A percentile compares a stretch with the other conserved stretches of the same genome.
Evolutionary conservation across 1,284 basidiomycete species (phyloP).

Genomic region (Malassezia japonica): DNA sequence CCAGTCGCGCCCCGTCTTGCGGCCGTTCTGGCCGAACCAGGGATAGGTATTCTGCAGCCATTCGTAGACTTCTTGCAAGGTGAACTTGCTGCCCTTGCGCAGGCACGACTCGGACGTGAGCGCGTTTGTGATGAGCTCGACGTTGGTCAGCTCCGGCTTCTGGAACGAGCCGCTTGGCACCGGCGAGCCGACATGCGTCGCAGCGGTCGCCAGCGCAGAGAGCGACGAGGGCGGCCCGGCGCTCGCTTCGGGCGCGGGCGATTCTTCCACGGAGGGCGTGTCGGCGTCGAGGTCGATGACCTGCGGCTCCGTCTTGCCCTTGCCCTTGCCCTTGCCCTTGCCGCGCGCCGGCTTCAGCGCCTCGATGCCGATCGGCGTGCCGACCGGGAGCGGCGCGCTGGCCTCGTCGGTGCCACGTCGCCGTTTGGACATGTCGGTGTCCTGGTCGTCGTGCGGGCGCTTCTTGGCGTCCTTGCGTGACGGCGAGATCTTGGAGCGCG

Average conservation of each 20-base stretch:
- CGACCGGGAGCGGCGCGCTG: conserved; percentile 28
- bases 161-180: conserved; percentile 22
- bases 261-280: neutral
- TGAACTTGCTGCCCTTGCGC: conserved; percentile 65
- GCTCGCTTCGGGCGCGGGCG: neutral
- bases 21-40: conserved; percentile 59
- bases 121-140: conserved; percentile 39
- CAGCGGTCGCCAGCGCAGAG: conserved; percentile 9
- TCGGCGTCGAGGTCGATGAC: neutral
- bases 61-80: conserved; percentile 78
- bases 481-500: conserved; percentile 5
- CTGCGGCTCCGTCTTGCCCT: neutral
- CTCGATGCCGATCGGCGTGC: conserved; percentile 42
- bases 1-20: conserved; percentile 42
- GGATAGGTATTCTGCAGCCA: conserved; percentile 82
- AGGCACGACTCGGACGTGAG: conserved; percentile 28
- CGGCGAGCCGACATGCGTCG: neutral
- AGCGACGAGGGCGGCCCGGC: neutral
- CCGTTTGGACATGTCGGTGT: conserved; percentile 11
- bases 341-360: conserved; percentile 14
- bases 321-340: neutral
- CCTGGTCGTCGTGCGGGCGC: conserved; percentile 19
- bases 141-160: conserved; percentile 39
- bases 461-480: conserved; percentile 21
- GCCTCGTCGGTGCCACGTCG: neutral